Conservation (phyloP, 2,329 filamentous ascomycete species). For the Colletotrichum eremochloae region DNA sequence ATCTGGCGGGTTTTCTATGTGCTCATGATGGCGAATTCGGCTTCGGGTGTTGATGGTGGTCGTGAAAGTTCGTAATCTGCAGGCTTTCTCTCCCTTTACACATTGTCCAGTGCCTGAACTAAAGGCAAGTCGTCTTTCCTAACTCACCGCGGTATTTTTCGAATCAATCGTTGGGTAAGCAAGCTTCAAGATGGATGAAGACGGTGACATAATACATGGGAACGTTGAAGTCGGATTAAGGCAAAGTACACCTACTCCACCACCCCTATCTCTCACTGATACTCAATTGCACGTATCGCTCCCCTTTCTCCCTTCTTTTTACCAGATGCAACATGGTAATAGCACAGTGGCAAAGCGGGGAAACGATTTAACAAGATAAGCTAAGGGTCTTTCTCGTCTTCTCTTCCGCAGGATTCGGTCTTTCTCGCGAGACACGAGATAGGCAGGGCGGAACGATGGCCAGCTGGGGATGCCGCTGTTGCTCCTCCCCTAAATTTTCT, state of each 20-base stretch:
- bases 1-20: not conserved
- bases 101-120: not conserved
- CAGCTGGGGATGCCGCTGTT: constrained; percentile 7
- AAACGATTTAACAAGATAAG: constrained; percentile 19
- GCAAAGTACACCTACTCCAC: not conserved
- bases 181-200: not conserved
- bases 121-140: not conserved
- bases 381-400: constrained; percentile 9
- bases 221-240: constrained; percentile 28
- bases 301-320: constrained; percentile 15
- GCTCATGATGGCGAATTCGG: constrained; percentile 11
- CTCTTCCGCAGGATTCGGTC: constrained; percentile 31
- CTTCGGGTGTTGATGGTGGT: not conserved
- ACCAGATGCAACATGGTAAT: constrained; percentile 29
- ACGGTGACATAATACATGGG: not conserved
- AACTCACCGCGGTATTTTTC: not conserved
- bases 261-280: constrained; percentile 21
- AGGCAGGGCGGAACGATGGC: not conserved
- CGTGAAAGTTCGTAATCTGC: not conserved
- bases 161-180: too few species aligned
- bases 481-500: not conserved
- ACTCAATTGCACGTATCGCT: constrained; percentile 6
- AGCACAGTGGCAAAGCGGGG: constrained; percentile 7
- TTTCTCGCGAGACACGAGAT: not conserved
- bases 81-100: not conserved